phyloP scores from a whole-genome alignment of 2,329 filamentous ascomycete genomes.

The Talaromyces amestolkiae region DNA sequence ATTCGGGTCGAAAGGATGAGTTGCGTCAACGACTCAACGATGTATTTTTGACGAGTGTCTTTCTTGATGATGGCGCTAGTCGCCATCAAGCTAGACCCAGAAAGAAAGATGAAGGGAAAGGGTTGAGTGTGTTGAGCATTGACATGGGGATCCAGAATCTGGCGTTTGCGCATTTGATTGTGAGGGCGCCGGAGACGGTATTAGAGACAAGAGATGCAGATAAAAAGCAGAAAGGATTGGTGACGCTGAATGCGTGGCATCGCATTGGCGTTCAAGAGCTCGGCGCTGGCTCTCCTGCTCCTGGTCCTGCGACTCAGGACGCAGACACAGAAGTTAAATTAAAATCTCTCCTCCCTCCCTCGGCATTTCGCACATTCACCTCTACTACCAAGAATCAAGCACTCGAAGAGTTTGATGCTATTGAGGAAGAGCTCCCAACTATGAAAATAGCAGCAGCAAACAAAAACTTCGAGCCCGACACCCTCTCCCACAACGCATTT shows the following conservation, averaged over 20 bases:
- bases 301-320: neutral
- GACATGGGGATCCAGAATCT: constrained; percentile 84
- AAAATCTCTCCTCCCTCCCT: neutral
- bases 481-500: constrained; percentile 58
- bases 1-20: constrained; percentile 58
- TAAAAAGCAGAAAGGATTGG: constrained; percentile 18
- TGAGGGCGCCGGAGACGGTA: constrained; percentile 23
- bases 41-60: constrained; percentile 22
- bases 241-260: constrained; percentile 43
- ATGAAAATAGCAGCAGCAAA: neutral
- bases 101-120: neutral
- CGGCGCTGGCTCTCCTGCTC: neutral
- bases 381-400: neutral
- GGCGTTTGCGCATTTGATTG: constrained; percentile 64
- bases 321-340: neutral
- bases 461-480: constrained; percentile 50
- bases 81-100: neutral
- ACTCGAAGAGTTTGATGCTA: neutral
- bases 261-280: constrained; percentile 37
- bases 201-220: constrained; percentile 19
- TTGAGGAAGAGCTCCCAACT: neutral
- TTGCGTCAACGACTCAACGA: constrained; percentile 52
- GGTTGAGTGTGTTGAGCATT: constrained; percentile 66
- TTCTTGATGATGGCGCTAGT: constrained; percentile 15
- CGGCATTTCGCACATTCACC: constrained; percentile 16